Percentiles rank a stretch among this genome's conserved stretches.
Evolutionary conservation across 495 filamentous ascomycete species (phyloP).

Genomic region (Paragyromitra xinjiangensis): DNA sequence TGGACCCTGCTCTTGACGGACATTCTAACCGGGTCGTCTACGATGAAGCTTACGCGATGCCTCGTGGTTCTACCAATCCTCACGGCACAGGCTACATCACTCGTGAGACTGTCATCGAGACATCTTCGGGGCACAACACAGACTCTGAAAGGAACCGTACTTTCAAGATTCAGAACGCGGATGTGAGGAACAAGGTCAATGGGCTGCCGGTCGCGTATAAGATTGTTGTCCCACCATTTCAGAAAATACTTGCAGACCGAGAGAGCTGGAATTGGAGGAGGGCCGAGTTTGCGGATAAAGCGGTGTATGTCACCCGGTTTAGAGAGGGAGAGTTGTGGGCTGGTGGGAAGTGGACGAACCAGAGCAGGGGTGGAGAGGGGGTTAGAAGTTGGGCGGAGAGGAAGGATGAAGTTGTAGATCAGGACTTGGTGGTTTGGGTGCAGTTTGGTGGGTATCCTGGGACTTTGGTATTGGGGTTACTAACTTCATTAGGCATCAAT

Average conservation of each 20-base stretch:
- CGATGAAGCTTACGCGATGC: conserved; percentile 71
- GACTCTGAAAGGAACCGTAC: conserved; percentile 70
- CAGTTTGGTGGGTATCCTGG: conserved; percentile 62
- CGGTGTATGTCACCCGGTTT: conserved; percentile 83
- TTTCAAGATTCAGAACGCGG: conserved; percentile 82
- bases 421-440: conserved; percentile 69
- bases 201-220: conserved; percentile 82
- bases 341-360: conserved; percentile 86
- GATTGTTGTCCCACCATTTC: conserved; percentile 75
- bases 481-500: conserved; percentile 61
- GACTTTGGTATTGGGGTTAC: not conserved
- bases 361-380: conserved; percentile 72
- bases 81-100: conserved; percentile 79
- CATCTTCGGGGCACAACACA: conserved; percentile 71
- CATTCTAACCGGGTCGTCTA: conserved; percentile 74
- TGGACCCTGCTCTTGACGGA: conserved; percentile 85
- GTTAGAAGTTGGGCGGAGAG: conserved; percentile 66
- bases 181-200: conserved; percentile 74
- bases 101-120: conserved; percentile 67
- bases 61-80: conserved; percentile 74
- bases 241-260: conserved; percentile 77
- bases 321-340: conserved; percentile 81
- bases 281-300: conserved; percentile 83
- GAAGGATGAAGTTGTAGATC: conserved; percentile 64
- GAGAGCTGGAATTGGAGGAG: conserved; percentile 74